phyloP scores from a whole-genome alignment of 2,329 filamentous ascomycete genomes.

The Fusarium papillatum region DNA sequence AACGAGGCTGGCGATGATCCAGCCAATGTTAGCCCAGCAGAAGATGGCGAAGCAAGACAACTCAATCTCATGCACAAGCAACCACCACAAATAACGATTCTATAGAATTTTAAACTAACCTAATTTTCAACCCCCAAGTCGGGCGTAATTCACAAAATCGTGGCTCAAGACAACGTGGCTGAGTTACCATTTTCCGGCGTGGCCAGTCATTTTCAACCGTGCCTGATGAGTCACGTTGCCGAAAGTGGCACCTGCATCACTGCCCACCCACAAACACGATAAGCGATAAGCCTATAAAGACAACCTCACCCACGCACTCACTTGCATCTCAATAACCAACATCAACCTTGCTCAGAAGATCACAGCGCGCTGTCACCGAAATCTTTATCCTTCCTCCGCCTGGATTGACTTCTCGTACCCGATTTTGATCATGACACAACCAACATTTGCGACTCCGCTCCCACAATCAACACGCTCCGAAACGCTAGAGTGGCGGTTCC shows the following conservation, averaged over 20 bases:
- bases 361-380: neutral
- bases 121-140: neutral
- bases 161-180: neutral
- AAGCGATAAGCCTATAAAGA: neutral
- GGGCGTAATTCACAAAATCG: neutral
- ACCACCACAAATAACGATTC: neutral
- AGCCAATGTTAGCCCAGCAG: neutral
- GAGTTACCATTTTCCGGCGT: neutral
- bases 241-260: neutral
- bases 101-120: neutral
- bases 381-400: neutral
- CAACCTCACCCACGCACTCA: neutral
- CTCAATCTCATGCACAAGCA: neutral
- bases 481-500: constrained; percentile 61
- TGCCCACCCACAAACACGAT: neutral
- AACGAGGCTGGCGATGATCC: no score
- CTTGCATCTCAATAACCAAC: neutral
- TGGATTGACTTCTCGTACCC: no score
- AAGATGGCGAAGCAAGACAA: neutral
- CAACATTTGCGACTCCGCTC: constrained; percentile 58
- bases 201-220: neutral
- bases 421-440: constrained; percentile 12
- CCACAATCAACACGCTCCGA: constrained; percentile 58
- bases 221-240: neutral
- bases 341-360: neutral